Conservation (phyloP, 352 stramenopile genomes). For the Phytophthora europaea region DNA sequence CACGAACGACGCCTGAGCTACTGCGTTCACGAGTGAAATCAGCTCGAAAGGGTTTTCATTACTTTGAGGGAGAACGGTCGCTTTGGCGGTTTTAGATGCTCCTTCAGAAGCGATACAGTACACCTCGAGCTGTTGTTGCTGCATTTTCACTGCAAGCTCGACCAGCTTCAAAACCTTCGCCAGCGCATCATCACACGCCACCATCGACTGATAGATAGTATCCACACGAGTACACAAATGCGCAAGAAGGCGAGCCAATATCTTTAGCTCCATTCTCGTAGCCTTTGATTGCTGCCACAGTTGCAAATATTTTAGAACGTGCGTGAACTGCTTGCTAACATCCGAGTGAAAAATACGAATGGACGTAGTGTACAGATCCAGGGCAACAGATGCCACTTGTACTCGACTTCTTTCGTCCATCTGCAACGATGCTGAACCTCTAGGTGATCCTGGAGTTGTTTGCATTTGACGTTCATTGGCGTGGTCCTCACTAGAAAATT, state of each 20-base stretch:
- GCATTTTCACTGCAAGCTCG: conserved; percentile 44
- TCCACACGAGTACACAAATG: conserved; percentile 50
- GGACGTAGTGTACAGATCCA: conserved; percentile 66
- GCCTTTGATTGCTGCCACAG: conserved; percentile 43
- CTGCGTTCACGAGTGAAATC: conserved; percentile 57
- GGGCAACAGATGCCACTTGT: conserved; percentile 42
- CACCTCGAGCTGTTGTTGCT: conserved; percentile 38
- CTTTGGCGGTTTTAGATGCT: not conserved
- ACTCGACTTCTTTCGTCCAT: conserved; percentile 23
- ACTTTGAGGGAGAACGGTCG: conserved; percentile 9
- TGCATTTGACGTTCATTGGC: not conserved
- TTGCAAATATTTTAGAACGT: conserved; percentile 53
- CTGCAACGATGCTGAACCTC: conserved; percentile 1
- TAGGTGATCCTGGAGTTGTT: not conserved
- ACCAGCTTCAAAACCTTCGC: conserved; percentile 46
- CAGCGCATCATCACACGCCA: conserved; percentile 35
- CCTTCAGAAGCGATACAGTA: conserved; percentile 6
- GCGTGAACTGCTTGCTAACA: conserved; percentile 53
- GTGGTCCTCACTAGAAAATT: conserved; percentile 28
- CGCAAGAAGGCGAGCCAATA: conserved; percentile 49
- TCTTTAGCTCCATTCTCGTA: conserved; percentile 53
- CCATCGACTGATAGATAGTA: conserved; percentile 45
- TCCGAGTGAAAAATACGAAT: conserved; percentile 61
- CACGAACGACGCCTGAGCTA: conserved; percentile 52
- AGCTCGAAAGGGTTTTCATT: conserved; percentile 44